Evolutionary conservation across 371 early-diverging fungal species (phyloP), one percentile per base, ranked within the genome.

Genomic region (Mucor lusitanicus): DNA sequence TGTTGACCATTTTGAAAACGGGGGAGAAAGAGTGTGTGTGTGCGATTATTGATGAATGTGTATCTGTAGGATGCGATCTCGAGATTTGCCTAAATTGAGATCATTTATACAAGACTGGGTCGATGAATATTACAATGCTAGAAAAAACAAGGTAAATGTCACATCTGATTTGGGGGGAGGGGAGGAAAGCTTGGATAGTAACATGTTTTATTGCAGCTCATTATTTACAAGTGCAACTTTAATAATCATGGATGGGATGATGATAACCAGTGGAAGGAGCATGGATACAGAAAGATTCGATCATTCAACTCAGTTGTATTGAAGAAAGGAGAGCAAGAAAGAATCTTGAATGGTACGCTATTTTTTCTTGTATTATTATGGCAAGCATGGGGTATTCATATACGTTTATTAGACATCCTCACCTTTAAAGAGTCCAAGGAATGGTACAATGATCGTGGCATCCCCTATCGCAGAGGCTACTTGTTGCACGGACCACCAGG

Each of bases 361-460:
- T n/a, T n/a, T n/a, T n/a, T n/a, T n/a, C n/a, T n/a, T n/a, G n/a
- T n/a, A n/a, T n/a, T n/a, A n/a, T 17, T 7, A 57, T 7, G 30
- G 30, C 30, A 42, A 6, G 23, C 19, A 44, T 25, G 11, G 11
- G 17, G 4, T 40, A 32, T n/a, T n/a, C n/a, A n/a, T n/a, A 57
- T 33, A 19, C 1, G 4, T 3, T 1, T 42, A n/a, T 48, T 46
- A 66, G 80, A 79, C 63, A 69, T 79, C 9, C 19, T 65, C 12
- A 58, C 65, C 7, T 79, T 79, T 61, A 62, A 63, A 37, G 46
- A 53, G 4, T 70, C 69, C 40, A 70, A 70, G 28, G 60, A 68
- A n/a, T 97, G 97, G 97, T 97, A 96, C 63, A 79, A 89, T 27
- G 91, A 92, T 48, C 85, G 96, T 25, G 96, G 96, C 1, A 92